phyloP scores from a whole-genome alignment of 2,329 filamentous ascomycete genomes.

The Ophiostoma sp. region DNA sequence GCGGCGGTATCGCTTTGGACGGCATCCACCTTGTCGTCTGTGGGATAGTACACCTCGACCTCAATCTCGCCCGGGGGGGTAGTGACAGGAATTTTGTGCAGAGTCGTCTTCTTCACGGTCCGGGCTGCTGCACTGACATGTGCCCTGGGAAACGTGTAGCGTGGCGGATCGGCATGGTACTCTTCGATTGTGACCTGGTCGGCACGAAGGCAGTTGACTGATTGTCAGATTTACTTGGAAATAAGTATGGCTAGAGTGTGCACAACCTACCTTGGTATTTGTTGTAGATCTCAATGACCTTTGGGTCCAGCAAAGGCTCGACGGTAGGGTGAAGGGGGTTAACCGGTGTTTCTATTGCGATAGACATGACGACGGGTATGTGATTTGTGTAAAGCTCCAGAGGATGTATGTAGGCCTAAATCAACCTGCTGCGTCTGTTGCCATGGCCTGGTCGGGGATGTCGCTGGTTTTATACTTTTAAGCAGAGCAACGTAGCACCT shows the following conservation, averaged over 20 bases:
- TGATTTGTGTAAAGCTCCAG: neutral
- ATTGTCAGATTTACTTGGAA: neutral
- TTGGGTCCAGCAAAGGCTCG: conserved; percentile 18
- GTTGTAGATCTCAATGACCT: conserved; percentile 24
- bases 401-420: neutral
- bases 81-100: conserved; percentile 16
- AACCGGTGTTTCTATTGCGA: neutral
- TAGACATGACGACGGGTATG: neutral
- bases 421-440: neutral
- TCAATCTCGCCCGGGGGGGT: conserved; percentile 18
- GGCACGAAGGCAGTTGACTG: conserved; percentile 22
- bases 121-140: conserved; percentile 13
- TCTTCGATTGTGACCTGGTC: conserved; percentile 24
- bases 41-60: conserved; percentile 21
- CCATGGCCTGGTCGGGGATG: neutral
- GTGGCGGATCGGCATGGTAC: conserved; percentile 18
- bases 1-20: neutral
- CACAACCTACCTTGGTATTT: conserved; percentile 20
- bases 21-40: neutral
- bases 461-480: neutral
- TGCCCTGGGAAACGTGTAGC: conserved; percentile 19
- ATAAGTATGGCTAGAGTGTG: neutral
- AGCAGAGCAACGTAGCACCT: neutral
- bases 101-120: conserved; percentile 3
- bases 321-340: conserved; percentile 24